Conservation (phyloP, 2,329 filamentous ascomycete species). For the Rutstroemia sp. region DNA sequence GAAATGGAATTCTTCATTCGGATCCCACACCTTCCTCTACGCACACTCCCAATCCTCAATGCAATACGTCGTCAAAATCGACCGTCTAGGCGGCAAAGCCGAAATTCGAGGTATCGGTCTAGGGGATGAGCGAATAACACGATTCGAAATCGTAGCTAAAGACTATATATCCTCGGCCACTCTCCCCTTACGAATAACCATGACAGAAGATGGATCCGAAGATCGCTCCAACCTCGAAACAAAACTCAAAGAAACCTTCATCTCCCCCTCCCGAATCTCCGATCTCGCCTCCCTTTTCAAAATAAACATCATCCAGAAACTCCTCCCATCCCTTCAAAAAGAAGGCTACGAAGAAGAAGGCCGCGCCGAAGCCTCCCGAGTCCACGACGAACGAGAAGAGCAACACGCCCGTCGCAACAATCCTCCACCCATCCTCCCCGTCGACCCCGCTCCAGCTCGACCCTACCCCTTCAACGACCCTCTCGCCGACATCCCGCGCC, state of each 20-base stretch:
- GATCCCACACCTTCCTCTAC: slow-evolving; percentile 77
- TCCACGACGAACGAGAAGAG: slow-evolving; percentile 34
- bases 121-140: slow-evolving; percentile 72
- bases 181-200: slow-evolving; percentile 49
- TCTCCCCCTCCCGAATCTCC: slow-evolving; percentile 58
- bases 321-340: slow-evolving; percentile 70
- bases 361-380: slow-evolving; percentile 33
- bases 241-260: slow-evolving; percentile 58
- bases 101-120: slow-evolving; percentile 73
- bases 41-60: slow-evolving; percentile 78
- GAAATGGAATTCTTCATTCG: slow-evolving; percentile 71
- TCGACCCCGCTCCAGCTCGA: slow-evolving; percentile 51
- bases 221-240: slow-evolving; percentile 41
- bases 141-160: slow-evolving; percentile 64
- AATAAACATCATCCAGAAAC: slow-evolving; percentile 72
- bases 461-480: slow-evolving; percentile 63
- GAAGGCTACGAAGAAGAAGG: slow-evolving; percentile 64
- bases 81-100: slow-evolving; percentile 74
- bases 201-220: slow-evolving; percentile 39
- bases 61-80: slow-evolving; percentile 75
- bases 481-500: slow-evolving; percentile 52
- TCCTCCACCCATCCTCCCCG: slow-evolving; percentile 37
- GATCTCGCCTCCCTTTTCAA: slow-evolving; percentile 69
- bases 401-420: slow-evolving; percentile 35
- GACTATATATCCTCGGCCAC: slow-evolving; percentile 63